Percentiles rank a stretch among this genome's conserved stretches.
These are phyloP conservation scores for Chaetomium fimeti DNA, from an alignment of 495 filamentous ascomycete species.

Conservation along the genomic window DNA sequence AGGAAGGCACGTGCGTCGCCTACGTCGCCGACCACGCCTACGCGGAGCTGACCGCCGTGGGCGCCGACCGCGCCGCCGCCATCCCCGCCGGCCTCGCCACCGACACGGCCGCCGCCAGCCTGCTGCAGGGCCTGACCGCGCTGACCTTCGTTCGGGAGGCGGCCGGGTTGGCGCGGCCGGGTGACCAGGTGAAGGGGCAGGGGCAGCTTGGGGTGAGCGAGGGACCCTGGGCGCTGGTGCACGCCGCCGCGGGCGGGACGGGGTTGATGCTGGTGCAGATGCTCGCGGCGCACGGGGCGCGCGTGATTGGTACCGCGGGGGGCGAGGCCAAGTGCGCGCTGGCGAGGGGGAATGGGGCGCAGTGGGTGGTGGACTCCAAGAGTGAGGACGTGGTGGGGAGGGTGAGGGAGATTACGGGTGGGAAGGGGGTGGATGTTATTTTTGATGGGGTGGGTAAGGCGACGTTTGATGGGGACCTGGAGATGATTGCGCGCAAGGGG, in stretches of 20 bases:
- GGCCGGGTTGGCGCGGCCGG: slow-evolving; percentile 52
- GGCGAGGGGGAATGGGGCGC: slow-evolving; percentile 66
- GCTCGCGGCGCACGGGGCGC: slow-evolving; percentile 68
- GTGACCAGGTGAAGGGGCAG: slow-evolving; percentile 33
- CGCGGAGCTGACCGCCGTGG: slow-evolving; percentile 68
- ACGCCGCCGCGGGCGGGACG: slow-evolving; percentile 88
- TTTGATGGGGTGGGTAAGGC: slow-evolving; percentile 87
- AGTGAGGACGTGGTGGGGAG: slow-evolving; percentile 62
- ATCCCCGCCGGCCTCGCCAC: slow-evolving; percentile 64
- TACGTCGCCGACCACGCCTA: slow-evolving; percentile 64
- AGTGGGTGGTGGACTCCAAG: slow-evolving; percentile 69
- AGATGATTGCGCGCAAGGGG: slow-evolving; percentile 77
- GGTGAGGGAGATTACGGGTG: slow-evolving; percentile 69
- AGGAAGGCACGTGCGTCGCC: slow-evolving; percentile 65
- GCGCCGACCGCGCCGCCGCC: slow-evolving; percentile 55
- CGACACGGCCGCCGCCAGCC: slow-evolving; percentile 62
- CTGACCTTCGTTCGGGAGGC: slow-evolving; percentile 78
- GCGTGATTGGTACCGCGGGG: slow-evolving; percentile 79
- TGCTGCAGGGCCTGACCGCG: slow-evolving; percentile 86
- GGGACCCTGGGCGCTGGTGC: slow-evolving; percentile 82
- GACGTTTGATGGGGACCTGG: slow-evolving; percentile 82
- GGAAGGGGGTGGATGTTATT: slow-evolving; percentile 71
- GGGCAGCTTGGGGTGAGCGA: slow-evolving; percentile 30
- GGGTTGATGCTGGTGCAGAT: slow-evolving; percentile 78
- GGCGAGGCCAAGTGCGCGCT: slow-evolving; percentile 69